Conservation (phyloP, 208 protist species). For the Acanthamoeba lugdunensis region DNA sequence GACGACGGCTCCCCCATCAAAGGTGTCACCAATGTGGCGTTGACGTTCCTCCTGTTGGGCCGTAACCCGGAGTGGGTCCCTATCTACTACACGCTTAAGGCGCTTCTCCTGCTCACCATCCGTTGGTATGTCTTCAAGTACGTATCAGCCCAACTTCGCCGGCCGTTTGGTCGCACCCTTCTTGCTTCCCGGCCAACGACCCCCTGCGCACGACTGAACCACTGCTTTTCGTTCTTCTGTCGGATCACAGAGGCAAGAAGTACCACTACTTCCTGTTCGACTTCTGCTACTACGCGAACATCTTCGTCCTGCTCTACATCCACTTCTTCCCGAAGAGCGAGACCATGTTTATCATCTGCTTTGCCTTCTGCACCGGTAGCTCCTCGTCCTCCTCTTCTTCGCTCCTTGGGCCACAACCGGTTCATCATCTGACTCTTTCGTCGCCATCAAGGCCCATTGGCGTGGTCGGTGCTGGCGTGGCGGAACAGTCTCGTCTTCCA, state of each 20-base stretch:
- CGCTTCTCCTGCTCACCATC: background rate
- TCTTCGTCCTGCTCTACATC: conserved; percentile 61
- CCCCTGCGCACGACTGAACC: no score
- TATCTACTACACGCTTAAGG: conserved; percentile 1
- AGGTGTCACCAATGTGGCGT: conserved; percentile 56
- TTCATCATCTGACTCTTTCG: background rate
- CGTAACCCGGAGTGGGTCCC: conserved; percentile 63
- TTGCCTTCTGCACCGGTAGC: conserved; percentile 41
- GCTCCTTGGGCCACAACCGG: background rate
- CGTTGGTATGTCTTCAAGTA: conserved; percentile 62
- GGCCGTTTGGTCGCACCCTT: background rate
- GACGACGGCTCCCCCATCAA: background rate
- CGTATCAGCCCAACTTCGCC: background rate
- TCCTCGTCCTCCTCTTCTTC: background rate
- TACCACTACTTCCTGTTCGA: conserved; percentile 83
- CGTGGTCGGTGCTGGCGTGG: conserved; percentile 80
- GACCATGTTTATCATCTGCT: conserved; percentile 10
- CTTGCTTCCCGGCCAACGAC: no score
- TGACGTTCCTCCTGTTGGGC: conserved; percentile 48
- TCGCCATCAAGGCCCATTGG: conserved; percentile 76
- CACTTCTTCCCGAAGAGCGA: conserved; percentile 66
- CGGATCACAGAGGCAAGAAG: conserved; percentile 50
- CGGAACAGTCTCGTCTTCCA: conserved; percentile 85
- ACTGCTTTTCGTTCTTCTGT: background rate
- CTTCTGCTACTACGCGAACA: conserved; percentile 80